Percentiles rank a stretch among this genome's conserved stretches.
phyloP scores from a whole-genome alignment of 2,329 filamentous ascomycete genomes.

The Fusarium setosum region DNA sequence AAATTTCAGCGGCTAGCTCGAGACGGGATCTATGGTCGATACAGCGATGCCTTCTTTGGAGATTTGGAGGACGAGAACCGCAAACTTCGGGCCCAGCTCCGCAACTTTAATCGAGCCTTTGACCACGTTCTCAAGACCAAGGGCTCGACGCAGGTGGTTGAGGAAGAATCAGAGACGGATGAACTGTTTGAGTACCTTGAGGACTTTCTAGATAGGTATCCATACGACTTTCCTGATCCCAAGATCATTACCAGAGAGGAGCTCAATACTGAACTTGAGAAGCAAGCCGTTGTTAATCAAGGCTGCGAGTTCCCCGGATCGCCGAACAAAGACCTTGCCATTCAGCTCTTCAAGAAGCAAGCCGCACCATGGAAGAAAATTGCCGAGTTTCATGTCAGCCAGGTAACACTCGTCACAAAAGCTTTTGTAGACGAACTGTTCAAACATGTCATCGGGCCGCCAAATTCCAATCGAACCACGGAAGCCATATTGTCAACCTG shows the following conservation, averaged over 20 bases:
- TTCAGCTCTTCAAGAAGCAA: constrained; percentile 54
- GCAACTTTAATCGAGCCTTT: constrained; percentile 47
- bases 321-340: constrained; percentile 49
- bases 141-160: constrained; percentile 37
- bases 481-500: constrained; percentile 38
- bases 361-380: constrained; percentile 53
- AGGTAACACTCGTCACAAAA: constrained; percentile 44
- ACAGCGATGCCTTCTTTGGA: constrained; percentile 53
- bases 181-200: constrained; percentile 43
- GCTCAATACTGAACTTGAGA: constrained; percentile 45
- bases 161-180: background rate
- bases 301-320: constrained; percentile 55
- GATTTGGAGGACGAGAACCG: constrained; percentile 15
- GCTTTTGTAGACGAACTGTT: constrained; percentile 53
- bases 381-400: constrained; percentile 48
- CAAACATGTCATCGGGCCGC: constrained; percentile 43
- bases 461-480: constrained; percentile 25
- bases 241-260: constrained; percentile 16
- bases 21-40: constrained; percentile 45
- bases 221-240: constrained; percentile 47
- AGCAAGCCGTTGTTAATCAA: constrained; percentile 50
- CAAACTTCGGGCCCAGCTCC: constrained; percentile 46
- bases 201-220: constrained; percentile 35
- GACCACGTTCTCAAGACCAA: constrained; percentile 40
- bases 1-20: constrained; percentile 48